Evolutionary conservation across 441 rosid genomes (phyloP).

Genomic region (Mallotus repandus): DNA sequence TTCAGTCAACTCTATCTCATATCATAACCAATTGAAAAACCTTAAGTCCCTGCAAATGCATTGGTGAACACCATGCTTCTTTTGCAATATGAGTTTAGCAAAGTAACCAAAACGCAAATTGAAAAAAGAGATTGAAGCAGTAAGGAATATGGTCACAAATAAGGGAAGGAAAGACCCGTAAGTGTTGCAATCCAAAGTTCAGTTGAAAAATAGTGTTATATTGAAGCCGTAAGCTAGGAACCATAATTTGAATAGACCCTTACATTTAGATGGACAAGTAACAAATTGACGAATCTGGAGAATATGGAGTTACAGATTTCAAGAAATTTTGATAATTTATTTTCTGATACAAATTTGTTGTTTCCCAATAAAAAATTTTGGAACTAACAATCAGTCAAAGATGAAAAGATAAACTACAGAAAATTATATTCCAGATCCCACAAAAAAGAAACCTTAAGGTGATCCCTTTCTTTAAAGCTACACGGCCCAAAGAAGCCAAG

Average conservation of each 20-base stretch:
- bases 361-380: background rate
- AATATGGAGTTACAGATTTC: background rate
- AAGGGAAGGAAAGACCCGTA: background rate
- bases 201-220: background rate
- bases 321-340: background rate
- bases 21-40: background rate
- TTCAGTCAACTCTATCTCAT: background rate
- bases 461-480: background rate
- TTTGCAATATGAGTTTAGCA: background rate
- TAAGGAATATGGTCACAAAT: too few species aligned
- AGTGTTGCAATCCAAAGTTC: background rate
- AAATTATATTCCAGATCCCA: background rate
- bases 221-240: background rate
- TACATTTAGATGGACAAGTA: too few species aligned
- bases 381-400: background rate
- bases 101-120: background rate
- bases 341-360: background rate
- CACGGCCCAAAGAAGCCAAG: background rate
- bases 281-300: background rate
- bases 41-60: background rate
- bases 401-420: background rate
- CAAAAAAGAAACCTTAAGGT: background rate
- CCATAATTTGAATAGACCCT: background rate
- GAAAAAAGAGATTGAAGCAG: too few species aligned
- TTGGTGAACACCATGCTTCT: background rate